A percentile compares a stretch with the other conserved stretches of the same genome.
Evolutionary conservation across 2,329 filamentous ascomycete genomes (phyloP).

Genomic region (Calycina herbarum): DNA sequence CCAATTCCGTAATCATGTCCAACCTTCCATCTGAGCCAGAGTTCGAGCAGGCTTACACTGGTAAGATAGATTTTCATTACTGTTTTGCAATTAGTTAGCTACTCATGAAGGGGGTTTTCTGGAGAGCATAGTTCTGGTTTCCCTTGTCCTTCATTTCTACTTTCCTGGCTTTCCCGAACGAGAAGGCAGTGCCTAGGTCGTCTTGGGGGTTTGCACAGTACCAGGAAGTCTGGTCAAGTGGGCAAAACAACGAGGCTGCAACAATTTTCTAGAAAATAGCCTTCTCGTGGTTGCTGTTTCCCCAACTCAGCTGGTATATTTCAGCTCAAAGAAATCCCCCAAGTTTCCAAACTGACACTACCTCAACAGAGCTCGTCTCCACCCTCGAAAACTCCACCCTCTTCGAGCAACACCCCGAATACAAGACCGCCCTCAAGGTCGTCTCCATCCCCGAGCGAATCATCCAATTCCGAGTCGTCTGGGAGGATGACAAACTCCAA

Average conservation of each 20-base stretch:
- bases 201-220: background rate
- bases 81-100: background rate
- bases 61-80: slow-evolving; percentile 49
- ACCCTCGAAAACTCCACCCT: slow-evolving; percentile 92
- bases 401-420: slow-evolving; percentile 92
- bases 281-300: background rate
- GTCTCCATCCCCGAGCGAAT: slow-evolving; percentile 90
- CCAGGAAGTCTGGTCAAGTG: background rate
- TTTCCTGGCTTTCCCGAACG: background rate
- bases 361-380: slow-evolving; percentile 75
- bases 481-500: slow-evolving; percentile 91
- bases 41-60: slow-evolving; percentile 98
- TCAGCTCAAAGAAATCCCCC: background rate
- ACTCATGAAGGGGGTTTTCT: background rate
- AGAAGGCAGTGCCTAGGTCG: background rate
- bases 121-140: background rate
- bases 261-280: background rate
- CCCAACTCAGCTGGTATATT: background rate
- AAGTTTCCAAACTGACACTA: background rate
- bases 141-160: background rate
- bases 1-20: slow-evolving; percentile 62
- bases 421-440: slow-evolving; percentile 85
- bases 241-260: background rate
- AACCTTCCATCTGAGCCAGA: slow-evolving; percentile 88
- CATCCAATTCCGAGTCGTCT: slow-evolving; percentile 95